A percentile compares a stretch with the other conserved stretches of the same genome.
Evolutionary conservation across 1,139 yeast genomes (phyloP).

Genomic region (Scheffersomyces quercinus): DNA sequence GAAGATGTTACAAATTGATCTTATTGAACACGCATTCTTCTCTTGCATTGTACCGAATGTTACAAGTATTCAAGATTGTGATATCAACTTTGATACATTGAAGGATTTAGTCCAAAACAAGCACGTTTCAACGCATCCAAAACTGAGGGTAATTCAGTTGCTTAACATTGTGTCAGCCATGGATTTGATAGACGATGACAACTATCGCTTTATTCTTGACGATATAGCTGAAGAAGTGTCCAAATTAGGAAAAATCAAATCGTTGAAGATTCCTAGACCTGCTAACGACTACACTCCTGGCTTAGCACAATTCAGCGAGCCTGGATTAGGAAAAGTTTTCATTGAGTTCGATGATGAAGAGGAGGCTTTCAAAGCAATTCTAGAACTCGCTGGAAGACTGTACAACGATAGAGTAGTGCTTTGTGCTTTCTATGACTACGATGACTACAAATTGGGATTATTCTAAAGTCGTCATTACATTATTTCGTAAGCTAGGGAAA

Average conservation of each 20-base stretch:
- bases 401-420: constrained; percentile 73
- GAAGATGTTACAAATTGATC: constrained; percentile 13
- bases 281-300: constrained; percentile 49
- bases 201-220: constrained; percentile 48
- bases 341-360: constrained; percentile 59
- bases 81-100: constrained; percentile 33
- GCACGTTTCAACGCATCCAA: constrained; percentile 34
- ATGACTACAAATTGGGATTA: constrained; percentile 47
- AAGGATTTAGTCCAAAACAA: constrained; percentile 37
- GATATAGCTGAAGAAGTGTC: constrained; percentile 57
- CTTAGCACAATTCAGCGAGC: constrained; percentile 43
- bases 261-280: constrained; percentile 69
- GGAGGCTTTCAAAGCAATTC: constrained; percentile 57
- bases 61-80: constrained; percentile 39
- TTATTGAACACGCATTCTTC: constrained; percentile 28
- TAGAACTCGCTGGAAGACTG: constrained; percentile 64
- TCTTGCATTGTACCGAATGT: constrained; percentile 32
- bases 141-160: constrained; percentile 62
- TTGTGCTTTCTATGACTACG: constrained; percentile 62
- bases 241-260: constrained; percentile 52
- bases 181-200: constrained; percentile 57
- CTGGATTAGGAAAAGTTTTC: constrained; percentile 73
- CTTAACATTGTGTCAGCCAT: constrained; percentile 66
- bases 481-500: no score
- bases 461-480: constrained; percentile 9